These are phyloP conservation scores for Marchantia polymorpha DNA, from an alignment of 225 moss, liverwort and hornwort genomes.

Conservation along the genomic window DNA sequence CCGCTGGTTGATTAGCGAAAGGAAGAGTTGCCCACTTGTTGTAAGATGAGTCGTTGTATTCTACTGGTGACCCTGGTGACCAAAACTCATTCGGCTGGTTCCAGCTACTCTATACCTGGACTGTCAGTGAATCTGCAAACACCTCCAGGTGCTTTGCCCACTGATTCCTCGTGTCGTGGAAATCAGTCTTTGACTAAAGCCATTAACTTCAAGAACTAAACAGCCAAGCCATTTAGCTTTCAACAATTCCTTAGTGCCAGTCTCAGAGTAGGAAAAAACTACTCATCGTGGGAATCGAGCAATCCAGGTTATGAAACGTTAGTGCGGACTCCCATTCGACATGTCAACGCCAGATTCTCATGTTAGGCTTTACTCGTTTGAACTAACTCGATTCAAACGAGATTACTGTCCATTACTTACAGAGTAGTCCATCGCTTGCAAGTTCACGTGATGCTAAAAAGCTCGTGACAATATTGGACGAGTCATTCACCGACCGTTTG, in stretches of 20 bases:
- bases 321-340: not conserved
- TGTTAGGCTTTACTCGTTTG: no score
- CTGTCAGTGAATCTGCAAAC: not conserved
- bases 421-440: no score
- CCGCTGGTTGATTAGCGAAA: not conserved
- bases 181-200: not conserved
- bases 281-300: not conserved
- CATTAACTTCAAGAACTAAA: not conserved
- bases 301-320: not conserved
- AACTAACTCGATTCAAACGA: no score
- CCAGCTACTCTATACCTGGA: not conserved
- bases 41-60: not conserved
- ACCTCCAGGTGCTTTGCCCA: not conserved
- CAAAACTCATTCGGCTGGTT: not conserved
- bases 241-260: no score
- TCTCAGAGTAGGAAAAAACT: not conserved
- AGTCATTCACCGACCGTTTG: no score
- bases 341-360: not conserved
- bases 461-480: no score
- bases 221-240: no score
- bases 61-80: not conserved
- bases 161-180: not conserved
- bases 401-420: no score
- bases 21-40: not conserved
- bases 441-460: no score